A percentile compares a stretch with the other conserved stretches of the same genome.
phyloP scores from a whole-genome alignment of 2,329 filamentous ascomycete genomes.

The Phaeosphaeria sp. region DNA sequence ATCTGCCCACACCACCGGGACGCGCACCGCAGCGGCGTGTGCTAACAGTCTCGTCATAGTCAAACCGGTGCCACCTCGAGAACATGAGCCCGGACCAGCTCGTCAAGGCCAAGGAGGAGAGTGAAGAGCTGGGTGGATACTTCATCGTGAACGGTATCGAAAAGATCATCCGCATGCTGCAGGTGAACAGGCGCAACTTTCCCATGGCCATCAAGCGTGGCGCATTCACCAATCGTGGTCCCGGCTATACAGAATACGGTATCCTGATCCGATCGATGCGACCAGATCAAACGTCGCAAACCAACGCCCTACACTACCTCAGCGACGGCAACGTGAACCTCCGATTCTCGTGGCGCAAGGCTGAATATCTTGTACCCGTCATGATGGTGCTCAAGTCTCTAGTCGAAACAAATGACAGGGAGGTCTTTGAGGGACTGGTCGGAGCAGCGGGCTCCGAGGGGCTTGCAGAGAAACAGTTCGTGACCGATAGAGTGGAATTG shows the following conservation, averaged over 20 bases:
- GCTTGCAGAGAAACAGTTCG: slow-evolving; percentile 81
- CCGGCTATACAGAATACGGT: slow-evolving; percentile 86
- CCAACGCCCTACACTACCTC: slow-evolving; percentile 95
- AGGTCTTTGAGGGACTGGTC: slow-evolving; percentile 94
- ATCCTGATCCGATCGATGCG: slow-evolving; percentile 91
- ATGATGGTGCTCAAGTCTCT: slow-evolving; percentile 97
- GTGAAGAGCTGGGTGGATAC: slow-evolving; percentile 94
- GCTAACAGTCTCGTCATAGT: slow-evolving; percentile 59
- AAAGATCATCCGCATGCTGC: slow-evolving; percentile 91
- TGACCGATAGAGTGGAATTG: slow-evolving; percentile 92
- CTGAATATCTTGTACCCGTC: slow-evolving; percentile 92
- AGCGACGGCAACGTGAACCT: slow-evolving; percentile 96
- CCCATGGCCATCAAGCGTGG: slow-evolving; percentile 92
- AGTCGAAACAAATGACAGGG: slow-evolving; percentile 92
- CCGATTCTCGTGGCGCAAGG: slow-evolving; percentile 96
- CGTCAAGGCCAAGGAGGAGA: slow-evolving; percentile 89
- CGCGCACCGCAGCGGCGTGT: slow-evolving; percentile 17
- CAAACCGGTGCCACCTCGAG: slow-evolving; percentile 89
- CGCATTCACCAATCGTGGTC: slow-evolving; percentile 87
- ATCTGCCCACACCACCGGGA: slow-evolving; percentile 13
- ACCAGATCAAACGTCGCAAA: slow-evolving; percentile 97
- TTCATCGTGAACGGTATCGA: slow-evolving; percentile 98
- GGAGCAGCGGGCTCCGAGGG: slow-evolving; percentile 78
- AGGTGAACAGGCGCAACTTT: slow-evolving; percentile 90
- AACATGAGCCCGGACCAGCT: slow-evolving; percentile 82